phyloP scores from a whole-genome alignment of 352 stramenopile genomes.

The Phytophthora rubi region DNA sequence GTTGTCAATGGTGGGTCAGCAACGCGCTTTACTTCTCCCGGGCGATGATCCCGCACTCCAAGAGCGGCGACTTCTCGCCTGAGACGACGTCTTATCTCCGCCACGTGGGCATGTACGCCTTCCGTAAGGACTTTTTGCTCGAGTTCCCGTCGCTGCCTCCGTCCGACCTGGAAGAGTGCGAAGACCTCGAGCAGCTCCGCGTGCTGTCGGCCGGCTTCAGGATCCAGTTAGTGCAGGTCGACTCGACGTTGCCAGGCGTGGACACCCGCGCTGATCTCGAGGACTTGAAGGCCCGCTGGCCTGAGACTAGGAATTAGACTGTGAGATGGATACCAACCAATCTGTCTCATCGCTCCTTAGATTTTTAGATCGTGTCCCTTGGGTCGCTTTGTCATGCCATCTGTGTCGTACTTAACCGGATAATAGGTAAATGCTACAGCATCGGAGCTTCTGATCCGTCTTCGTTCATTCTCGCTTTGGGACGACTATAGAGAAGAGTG shows the following conservation, averaged over 20 bases:
- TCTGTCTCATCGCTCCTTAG: background rate
- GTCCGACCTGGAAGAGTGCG: constrained; percentile 60
- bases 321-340: no score
- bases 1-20: constrained; percentile 28
- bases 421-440: constrained; percentile 7
- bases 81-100: constrained; percentile 62
- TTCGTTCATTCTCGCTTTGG: constrained; percentile 28
- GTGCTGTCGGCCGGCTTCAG: constrained; percentile 78
- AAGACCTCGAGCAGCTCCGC: constrained; percentile 88
- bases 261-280: constrained; percentile 77
- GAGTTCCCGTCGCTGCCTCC: constrained; percentile 65
- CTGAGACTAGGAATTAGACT: constrained; percentile 1
- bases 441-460: constrained; percentile 21
- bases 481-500: constrained; percentile 13
- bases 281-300: constrained; percentile 52
- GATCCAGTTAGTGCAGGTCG: constrained; percentile 74
- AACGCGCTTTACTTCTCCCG: constrained; percentile 89
- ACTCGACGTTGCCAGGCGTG: constrained; percentile 66
- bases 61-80: constrained; percentile 60
- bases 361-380: background rate
- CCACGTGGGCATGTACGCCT: constrained; percentile 86
- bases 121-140: constrained; percentile 73
- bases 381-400: constrained; percentile 3
- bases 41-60: constrained; percentile 80
- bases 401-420: constrained; percentile 14